A percentile compares a stretch with the other conserved stretches of the same genome.
Conservation (phyloP, 768 basidiomycete species). For the Plicaturopsis crispa region DNA sequence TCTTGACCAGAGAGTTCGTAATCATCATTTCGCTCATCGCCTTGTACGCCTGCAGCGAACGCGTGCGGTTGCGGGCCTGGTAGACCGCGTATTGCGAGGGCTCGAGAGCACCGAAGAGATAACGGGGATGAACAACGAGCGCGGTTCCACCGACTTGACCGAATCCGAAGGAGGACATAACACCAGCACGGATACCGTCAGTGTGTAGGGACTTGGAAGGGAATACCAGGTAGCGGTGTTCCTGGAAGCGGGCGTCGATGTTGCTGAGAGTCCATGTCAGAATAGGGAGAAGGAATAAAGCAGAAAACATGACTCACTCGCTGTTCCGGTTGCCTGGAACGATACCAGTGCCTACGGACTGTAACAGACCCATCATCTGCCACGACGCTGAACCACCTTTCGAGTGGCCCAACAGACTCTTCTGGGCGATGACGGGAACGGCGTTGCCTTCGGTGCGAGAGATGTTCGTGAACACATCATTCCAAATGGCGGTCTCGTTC, state of each 20-base stretch:
- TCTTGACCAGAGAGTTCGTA: conserved; percentile 84
- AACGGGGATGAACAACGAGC: conserved; percentile 84
- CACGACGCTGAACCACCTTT: conserved; percentile 99
- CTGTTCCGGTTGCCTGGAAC: conserved; percentile 94
- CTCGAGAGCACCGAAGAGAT: conserved; percentile 79
- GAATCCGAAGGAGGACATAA: conserved; percentile 96
- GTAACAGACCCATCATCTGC: conserved; percentile 90
- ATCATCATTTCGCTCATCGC: conserved; percentile 96
- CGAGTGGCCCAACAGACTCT: conserved; percentile 93
- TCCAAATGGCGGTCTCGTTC: conserved; percentile 97
- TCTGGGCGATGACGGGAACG: conserved; percentile 96
- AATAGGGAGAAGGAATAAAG: not conserved
- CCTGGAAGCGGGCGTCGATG: conserved; percentile 86
- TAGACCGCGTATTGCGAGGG: conserved; percentile 77
- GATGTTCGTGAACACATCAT: conserved; percentile 85
- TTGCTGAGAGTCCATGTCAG: conserved; percentile 46
- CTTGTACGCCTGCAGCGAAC: conserved; percentile 72
- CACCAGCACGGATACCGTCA: conserved; percentile 81
- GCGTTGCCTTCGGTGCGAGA: conserved; percentile 91
- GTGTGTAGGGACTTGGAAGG: conserved; percentile 95
- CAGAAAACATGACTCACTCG: conserved; percentile 55
- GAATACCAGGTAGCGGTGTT: conserved; percentile 91
- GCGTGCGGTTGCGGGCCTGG: conserved; percentile 55
- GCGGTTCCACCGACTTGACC: conserved; percentile 96
- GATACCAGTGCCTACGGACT: conserved; percentile 77